A percentile compares a stretch with the other conserved stretches of the same genome.
Evolutionary conservation across 768 basidiomycete species (phyloP).

Genomic region (Rubroboletus satanas): DNA sequence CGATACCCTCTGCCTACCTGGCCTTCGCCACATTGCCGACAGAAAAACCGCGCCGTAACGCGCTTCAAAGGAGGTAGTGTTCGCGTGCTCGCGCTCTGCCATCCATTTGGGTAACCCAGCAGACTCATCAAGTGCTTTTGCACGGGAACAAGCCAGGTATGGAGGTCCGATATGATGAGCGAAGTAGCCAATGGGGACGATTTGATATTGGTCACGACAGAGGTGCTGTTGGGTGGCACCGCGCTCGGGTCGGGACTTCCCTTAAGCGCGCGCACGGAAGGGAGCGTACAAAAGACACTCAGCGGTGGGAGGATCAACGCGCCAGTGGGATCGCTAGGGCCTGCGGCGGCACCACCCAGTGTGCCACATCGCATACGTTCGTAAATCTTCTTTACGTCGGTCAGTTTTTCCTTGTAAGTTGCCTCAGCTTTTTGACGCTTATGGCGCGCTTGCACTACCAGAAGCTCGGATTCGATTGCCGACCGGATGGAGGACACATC

Average conservation of each 20-base stretch:
- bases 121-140: constrained; percentile 40
- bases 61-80: constrained; percentile 55
- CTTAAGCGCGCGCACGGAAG: constrained; percentile 39
- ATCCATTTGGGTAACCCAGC: constrained; percentile 47
- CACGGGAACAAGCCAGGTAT: constrained; percentile 46
- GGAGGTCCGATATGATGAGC: constrained; percentile 43
- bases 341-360: neutral
- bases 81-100: constrained; percentile 46
- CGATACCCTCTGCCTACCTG: constrained; percentile 33
- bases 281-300: constrained; percentile 45
- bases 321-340: neutral
- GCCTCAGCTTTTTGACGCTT: constrained; percentile 28
- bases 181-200: constrained; percentile 31
- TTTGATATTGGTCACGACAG: constrained; percentile 15
- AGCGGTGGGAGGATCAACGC: constrained; percentile 40
- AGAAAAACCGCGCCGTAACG: constrained; percentile 56
- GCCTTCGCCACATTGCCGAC: constrained; percentile 44
- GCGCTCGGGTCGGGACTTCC: constrained; percentile 21
- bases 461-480: constrained; percentile 30
- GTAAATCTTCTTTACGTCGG: constrained; percentile 42
- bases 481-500: constrained; percentile 18
- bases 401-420: constrained; percentile 24
- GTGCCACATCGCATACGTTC: constrained; percentile 40
- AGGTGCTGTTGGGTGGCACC: neutral
- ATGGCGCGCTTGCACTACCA: constrained; percentile 22